Conservation (phyloP, 164 flowering plant genomes). For the Vitis rupestris region DNA sequence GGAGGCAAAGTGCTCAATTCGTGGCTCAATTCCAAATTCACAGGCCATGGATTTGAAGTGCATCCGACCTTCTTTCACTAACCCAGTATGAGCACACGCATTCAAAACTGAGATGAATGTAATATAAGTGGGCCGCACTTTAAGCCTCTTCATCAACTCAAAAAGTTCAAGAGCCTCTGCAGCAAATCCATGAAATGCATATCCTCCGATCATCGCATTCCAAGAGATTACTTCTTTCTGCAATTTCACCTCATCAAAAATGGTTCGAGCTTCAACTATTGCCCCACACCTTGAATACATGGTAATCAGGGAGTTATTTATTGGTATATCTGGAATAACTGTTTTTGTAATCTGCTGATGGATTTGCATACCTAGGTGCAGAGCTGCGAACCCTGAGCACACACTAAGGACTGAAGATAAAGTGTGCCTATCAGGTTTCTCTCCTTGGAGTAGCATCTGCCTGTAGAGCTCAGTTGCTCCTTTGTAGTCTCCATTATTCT, state of each 20-base stretch:
- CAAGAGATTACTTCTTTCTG: slow-evolving; percentile 46
- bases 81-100: slow-evolving; percentile 47
- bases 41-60: slow-evolving; percentile 32
- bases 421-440: slow-evolving; percentile 46
- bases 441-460: slow-evolving; percentile 37
- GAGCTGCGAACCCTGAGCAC: slow-evolving; percentile 33
- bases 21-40: slow-evolving; percentile 31
- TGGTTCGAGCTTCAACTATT: slow-evolving; percentile 30
- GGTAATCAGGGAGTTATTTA: slow-evolving; percentile 45
- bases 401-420: slow-evolving; percentile 48
- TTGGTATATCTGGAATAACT: slow-evolving; percentile 31
- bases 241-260: slow-evolving; percentile 36
- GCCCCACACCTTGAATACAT: slow-evolving; percentile 57
- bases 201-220: slow-evolving; percentile 62
- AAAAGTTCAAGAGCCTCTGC: slow-evolving; percentile 42
- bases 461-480: slow-evolving; percentile 32
- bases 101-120: slow-evolving; percentile 40
- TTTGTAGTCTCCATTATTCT: slow-evolving; percentile 32
- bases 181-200: slow-evolving; percentile 55
- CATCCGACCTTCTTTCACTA: slow-evolving; percentile 32
- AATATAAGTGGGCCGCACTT: slow-evolving; percentile 35
- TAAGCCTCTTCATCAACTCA: slow-evolving; percentile 29
- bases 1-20: slow-evolving; percentile 42
- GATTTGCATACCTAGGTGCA: slow-evolving; percentile 41
- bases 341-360: slow-evolving; percentile 42